phyloP scores from a whole-genome alignment of 2,329 filamentous ascomycete species.

The Anthostomella pinea region DNA sequence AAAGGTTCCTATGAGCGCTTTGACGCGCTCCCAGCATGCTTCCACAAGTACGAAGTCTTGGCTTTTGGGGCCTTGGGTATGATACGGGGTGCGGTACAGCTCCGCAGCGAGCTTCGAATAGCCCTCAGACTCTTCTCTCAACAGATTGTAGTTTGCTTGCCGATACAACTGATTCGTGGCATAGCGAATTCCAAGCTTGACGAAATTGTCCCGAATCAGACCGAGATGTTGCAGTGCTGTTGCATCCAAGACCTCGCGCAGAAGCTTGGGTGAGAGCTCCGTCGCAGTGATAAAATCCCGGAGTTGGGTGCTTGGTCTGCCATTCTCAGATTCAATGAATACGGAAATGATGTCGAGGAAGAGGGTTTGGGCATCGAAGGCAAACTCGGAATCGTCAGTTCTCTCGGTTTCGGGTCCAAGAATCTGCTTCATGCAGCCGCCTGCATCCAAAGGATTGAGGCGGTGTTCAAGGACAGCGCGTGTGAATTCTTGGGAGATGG shows the following conservation, averaged over 20 bases:
- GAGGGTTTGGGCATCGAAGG: conserved; percentile 62
- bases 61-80: conserved; percentile 67
- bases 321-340: conserved; percentile 67
- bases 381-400: conserved; percentile 41
- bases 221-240: conserved; percentile 71
- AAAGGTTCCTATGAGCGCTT: conserved; percentile 93
- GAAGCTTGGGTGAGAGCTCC: conserved; percentile 65
- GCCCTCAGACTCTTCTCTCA: conserved; percentile 93
- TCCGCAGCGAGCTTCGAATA: conserved; percentile 96
- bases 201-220: conserved; percentile 82
- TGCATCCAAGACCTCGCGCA: conserved; percentile 82
- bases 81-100: conserved; percentile 74
- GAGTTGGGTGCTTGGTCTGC: conserved; percentile 48
- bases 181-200: conserved; percentile 78
- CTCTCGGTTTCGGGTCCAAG: conserved; percentile 55
- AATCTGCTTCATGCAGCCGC: conserved; percentile 70
- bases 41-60: conserved; percentile 74
- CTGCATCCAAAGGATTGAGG: conserved; percentile 66
- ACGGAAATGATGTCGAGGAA: conserved; percentile 84
- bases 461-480: conserved; percentile 69
- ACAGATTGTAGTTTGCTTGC: conserved; percentile 93
- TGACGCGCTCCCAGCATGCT: conserved; percentile 86
- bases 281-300: conserved; percentile 69
- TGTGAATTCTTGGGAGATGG: conserved; percentile 81
- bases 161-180: conserved; percentile 92